Conservation (phyloP, 2,329 filamentous ascomycete genomes). For the Periconia digitata region DNA sequence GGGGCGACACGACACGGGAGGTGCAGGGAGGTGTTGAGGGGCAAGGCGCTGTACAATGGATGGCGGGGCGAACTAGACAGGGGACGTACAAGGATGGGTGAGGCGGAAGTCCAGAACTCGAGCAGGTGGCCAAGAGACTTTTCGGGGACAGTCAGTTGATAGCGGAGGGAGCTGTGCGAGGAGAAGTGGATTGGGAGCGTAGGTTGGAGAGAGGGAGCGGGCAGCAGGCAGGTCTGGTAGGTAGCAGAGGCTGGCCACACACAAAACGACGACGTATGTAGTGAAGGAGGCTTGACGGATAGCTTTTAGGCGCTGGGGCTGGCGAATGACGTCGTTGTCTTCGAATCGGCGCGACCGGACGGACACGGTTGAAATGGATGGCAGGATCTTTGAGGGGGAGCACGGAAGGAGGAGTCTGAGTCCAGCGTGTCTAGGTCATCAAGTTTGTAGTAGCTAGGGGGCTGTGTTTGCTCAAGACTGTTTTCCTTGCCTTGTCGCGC, state of each 20-base stretch:
- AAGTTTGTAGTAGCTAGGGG: too few relatives aligned
- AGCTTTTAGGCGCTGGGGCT: constrained; percentile 18
- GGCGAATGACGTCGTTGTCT: constrained; percentile 25
- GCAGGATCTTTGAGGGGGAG: neutral
- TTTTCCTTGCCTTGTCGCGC: too few relatives aligned
- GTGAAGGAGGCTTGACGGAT: constrained; percentile 17
- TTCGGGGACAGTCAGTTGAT: constrained; percentile 1
- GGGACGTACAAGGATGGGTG: constrained; percentile 3
- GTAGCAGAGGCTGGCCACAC: too few relatives aligned
- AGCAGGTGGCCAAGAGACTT: constrained; percentile 8
- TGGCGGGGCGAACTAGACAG: constrained; percentile 10
- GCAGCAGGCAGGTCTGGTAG: neutral
- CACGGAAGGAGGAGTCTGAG: neutral
- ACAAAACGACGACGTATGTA: constrained; percentile 9
- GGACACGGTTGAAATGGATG: constrained; percentile 3
- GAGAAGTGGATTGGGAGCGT: neutral
- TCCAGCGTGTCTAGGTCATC: neutral
- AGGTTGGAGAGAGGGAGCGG: constrained; percentile 1
- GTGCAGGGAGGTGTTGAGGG: neutral
- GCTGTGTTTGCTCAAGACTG: too few relatives aligned
- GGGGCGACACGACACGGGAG: neutral
- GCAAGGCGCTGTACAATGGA: constrained; percentile 1
- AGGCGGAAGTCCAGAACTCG: neutral
- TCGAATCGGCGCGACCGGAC: constrained; percentile 10
- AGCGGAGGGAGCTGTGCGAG: neutral